Conservation (phyloP, 148 eudicot genomes). For the Hydrangea macrophylla region DNA sequence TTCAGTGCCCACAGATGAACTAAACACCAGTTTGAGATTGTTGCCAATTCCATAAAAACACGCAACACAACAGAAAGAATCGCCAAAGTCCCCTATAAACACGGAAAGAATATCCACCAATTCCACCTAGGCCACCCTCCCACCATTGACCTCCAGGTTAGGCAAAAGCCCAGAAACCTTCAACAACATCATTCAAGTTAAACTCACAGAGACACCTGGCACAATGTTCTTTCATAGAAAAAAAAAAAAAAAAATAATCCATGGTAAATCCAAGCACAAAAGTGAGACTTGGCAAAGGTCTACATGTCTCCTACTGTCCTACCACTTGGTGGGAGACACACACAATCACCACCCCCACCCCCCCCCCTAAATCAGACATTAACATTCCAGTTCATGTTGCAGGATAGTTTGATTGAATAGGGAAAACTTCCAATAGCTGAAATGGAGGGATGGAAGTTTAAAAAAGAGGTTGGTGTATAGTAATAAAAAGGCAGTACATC, state of each 20-base stretch:
- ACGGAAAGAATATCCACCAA: constrained; percentile 87
- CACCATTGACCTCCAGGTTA: constrained; percentile 96
- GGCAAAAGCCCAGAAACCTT: constrained; percentile 99
- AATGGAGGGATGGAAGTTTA: not conserved
- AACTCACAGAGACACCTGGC: constrained; percentile 45
- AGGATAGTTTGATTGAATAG: not conserved
- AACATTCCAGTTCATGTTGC: not conserved
- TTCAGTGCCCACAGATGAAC: constrained; percentile 85
- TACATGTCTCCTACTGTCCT: constrained; percentile 6
- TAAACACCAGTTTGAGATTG: constrained; percentile 98
- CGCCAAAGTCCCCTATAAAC: constrained; percentile 95
- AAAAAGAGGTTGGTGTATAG: not conserved
- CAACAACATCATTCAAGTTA: constrained; percentile 93
- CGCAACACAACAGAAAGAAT: constrained; percentile 88
- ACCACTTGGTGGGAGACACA: constrained; percentile 2
- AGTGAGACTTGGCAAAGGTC: constrained; percentile 11
- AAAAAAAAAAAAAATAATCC: constrained; percentile 18
- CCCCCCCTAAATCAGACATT: not conserved
- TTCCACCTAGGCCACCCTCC: constrained; percentile 94
- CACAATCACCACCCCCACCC: not conserved
- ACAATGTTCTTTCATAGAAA: constrained; percentile 43
- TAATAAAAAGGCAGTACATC: not conserved
- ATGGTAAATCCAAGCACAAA: constrained; percentile 21
- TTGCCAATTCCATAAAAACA: constrained; percentile 93
- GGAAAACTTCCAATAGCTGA: not conserved